Evolutionary conservation across 306 rosid genomes (phyloP), one percentile per base, ranked within the genome.

Genomic region (Prunus armeniaca): DNA sequence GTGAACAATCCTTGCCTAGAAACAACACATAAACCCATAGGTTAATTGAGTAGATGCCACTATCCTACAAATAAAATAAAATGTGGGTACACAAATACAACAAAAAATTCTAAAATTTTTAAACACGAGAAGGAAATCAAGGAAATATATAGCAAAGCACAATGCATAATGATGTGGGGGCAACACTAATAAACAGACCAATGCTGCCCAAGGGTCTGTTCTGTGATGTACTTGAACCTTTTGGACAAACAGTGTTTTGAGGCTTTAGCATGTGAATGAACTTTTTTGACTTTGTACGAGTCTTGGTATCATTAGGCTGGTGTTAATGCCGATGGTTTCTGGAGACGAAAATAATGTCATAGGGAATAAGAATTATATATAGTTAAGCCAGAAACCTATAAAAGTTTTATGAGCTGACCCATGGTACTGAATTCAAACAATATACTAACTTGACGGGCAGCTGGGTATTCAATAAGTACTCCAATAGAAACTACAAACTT

Each of bases 1-100:
- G 86, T 95, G 99, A 83, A 92, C 99, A 71, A 55, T 5, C 87
- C 96, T 95, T 64, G 99, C 99, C 97, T 95, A 75, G 67, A 67
- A 75, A 80, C 27, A 74, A 55, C 34, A 79, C 61, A 71, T 14
- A 74, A 49, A 73, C 9, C 19, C 38, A 5, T 11, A 50, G 2
- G 32, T 24, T 73, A 66, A 13, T 24, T 58, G 5, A 61, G 45
- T 12, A 61, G 66, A 20, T 25, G 30, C 25, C 43, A 45, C 17
- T 64, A 69, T 17, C n/a, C 7, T 15, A 50, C 7, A 20, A 24
- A 41, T 4, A 43, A 43, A 22, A 65, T 52, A 6, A 63, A 63
- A 63, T 10, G 46, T 50, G 30, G 25, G 58, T 12, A 22, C 24
- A 38, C 32, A 67, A 38, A 13, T 15, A 24, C 47, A 5, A 49